phyloP scores from a whole-genome alignment of 2,329 filamentous ascomycete genomes.

The Epichloe coenophiala region DNA sequence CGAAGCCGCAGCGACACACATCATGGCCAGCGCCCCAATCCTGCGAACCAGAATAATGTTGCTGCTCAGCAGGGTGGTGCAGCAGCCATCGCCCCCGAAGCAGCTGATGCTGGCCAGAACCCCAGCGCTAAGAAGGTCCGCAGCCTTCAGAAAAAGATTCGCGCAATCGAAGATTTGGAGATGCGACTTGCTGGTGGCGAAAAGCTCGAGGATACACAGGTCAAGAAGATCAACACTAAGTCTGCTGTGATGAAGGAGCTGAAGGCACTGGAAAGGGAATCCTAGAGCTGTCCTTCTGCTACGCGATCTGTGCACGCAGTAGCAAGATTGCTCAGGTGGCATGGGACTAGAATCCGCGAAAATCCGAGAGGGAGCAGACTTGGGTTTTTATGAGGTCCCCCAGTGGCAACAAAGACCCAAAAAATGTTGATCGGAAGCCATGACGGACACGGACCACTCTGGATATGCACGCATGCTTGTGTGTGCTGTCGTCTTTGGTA shows the following conservation, averaged over 20 bases:
- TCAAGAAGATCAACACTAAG: constrained; percentile 96
- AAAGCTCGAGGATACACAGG: constrained; percentile 94
- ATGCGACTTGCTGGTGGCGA: constrained; percentile 90
- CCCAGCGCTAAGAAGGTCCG: constrained; percentile 92
- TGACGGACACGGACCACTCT: neutral
- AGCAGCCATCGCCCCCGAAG: constrained; percentile 28
- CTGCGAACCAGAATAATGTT: constrained; percentile 13
- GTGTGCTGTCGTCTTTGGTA: neutral
- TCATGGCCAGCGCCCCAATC: constrained; percentile 20
- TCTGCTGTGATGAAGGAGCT: constrained; percentile 72
- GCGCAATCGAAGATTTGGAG: constrained; percentile 94
- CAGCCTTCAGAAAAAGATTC: constrained; percentile 89
- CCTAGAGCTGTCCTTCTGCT: neutral
- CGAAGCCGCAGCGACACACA: constrained; percentile 42
- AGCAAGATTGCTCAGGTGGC: neutral
- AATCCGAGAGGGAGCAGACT: neutral
- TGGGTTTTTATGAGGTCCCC: neutral
- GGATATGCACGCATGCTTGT: neutral
- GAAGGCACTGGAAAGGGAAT: constrained; percentile 34
- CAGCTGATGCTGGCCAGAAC: constrained; percentile 34
- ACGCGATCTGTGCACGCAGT: neutral
- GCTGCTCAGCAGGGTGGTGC: constrained; percentile 23
- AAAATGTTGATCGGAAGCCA: neutral
- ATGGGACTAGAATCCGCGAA: neutral
- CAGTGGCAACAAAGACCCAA: neutral